These are phyloP conservation scores for Blastocystis sp. DNA, from an alignment of 352 stramenopile genomes.

Conservation along the genomic window DNA sequence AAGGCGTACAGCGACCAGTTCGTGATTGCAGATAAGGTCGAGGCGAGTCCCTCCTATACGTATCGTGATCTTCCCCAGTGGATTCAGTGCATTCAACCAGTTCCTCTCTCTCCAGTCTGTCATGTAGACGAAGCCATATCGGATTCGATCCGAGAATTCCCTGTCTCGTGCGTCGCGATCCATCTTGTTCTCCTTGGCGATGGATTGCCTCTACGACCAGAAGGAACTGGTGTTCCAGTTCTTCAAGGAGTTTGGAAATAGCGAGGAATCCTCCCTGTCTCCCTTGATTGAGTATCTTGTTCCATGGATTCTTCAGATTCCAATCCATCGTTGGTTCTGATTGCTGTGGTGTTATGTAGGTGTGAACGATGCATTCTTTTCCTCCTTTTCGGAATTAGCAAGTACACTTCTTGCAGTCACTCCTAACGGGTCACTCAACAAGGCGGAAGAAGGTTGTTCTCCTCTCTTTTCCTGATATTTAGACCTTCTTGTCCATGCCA, in stretches of 20 bases:
- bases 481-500: too few species aligned
- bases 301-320: neutral
- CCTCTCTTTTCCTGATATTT: too few species aligned
- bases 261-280: neutral
- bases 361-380: neutral
- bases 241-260: neutral
- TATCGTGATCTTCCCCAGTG: neutral
- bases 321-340: neutral
- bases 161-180: neutral
- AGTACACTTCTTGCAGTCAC: neutral
- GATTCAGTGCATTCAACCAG: slow-evolving; percentile 41
- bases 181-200: neutral
- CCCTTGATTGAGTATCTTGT: neutral
- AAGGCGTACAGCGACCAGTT: slow-evolving; percentile 14
- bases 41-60: neutral
- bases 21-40: neutral
- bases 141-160: neutral
- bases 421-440: neutral
- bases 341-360: neutral
- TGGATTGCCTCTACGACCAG: neutral
- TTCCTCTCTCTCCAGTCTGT: neutral
- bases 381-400: neutral
- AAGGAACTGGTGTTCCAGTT: neutral
- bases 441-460: neutral
- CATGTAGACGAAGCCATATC: neutral